Conservation (phyloP, 2,329 filamentous ascomycete species). For the Diaporthe sp. region DNA sequence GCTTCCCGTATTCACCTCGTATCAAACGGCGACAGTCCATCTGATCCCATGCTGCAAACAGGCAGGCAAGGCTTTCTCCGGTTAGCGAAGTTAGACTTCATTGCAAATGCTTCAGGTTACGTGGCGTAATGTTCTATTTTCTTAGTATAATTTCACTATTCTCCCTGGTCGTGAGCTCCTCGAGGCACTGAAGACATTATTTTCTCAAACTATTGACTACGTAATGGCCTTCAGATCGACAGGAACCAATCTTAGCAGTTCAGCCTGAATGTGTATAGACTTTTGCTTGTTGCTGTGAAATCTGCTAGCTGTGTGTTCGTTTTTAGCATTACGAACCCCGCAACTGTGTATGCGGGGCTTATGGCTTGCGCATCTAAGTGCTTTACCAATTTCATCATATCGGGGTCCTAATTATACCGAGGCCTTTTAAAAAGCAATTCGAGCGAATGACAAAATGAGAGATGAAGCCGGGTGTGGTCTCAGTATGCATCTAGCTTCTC, state of each 20-base stretch:
- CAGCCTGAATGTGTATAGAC: not conserved
- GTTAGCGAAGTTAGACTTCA: not conserved
- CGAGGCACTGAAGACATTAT: not conserved
- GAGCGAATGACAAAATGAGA: not conserved
- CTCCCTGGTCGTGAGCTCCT: not conserved
- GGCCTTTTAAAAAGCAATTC: not conserved
- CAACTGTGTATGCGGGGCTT: not conserved
- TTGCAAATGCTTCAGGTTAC: not conserved
- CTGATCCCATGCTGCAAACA: not conserved
- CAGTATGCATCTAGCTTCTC: not conserved
- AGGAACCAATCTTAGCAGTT: not conserved
- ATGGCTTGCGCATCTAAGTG: not conserved
- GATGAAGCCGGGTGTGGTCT: not conserved
- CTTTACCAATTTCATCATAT: not conserved
- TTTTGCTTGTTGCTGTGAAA: not conserved
- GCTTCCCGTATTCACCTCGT: not conserved
- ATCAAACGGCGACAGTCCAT: not conserved
- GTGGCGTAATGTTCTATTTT: not conserved
- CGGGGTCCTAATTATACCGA: not conserved
- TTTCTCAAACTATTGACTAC: not conserved
- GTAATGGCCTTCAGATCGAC: not conserved
- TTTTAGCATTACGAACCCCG: not conserved
- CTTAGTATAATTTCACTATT: not conserved
- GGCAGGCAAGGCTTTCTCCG: not conserved
- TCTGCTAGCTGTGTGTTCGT: not conserved